phyloP scores from a whole-genome alignment of 805 yeast species.

The Candida sithepensis region DNA sequence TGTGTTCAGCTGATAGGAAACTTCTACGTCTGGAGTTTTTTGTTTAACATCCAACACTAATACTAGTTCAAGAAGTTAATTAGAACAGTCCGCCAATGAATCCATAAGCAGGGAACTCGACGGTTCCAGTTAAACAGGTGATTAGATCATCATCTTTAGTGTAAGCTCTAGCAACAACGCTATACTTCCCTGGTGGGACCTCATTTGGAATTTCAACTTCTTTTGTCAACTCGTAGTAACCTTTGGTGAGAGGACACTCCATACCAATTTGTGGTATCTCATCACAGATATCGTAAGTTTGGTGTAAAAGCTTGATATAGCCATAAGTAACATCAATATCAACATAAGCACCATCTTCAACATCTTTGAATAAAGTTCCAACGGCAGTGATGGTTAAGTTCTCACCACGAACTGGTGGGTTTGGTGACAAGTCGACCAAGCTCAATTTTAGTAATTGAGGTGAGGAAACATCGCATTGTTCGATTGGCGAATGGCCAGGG shows the following conservation, averaged over 20 bases:
- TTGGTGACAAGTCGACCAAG: slow-evolving; percentile 64
- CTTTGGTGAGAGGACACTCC: slow-evolving; percentile 77
- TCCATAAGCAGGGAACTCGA: slow-evolving; percentile 44
- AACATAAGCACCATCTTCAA: slow-evolving; percentile 87
- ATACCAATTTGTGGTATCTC: slow-evolving; percentile 78
- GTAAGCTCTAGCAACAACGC: slow-evolving; percentile 85
- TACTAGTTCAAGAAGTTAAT: not conserved
- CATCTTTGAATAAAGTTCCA: slow-evolving; percentile 53
- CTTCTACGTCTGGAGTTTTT: no score
- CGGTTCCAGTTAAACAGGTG: slow-evolving; percentile 77
- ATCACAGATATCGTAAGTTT: slow-evolving; percentile 92
- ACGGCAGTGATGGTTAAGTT: slow-evolving; percentile 76
- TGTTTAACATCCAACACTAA: no score
- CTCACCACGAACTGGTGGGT: slow-evolving; percentile 85
- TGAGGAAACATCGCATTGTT: slow-evolving; percentile 64
- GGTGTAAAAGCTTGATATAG: slow-evolving; percentile 80
- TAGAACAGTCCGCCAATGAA: not conserved
- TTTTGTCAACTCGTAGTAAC: slow-evolving; percentile 63
- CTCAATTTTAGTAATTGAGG: slow-evolving; percentile 64
- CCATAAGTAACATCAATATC: slow-evolving; percentile 94
- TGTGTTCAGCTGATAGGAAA: no score
- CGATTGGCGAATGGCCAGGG: slow-evolving; percentile 87
- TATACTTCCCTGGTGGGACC: slow-evolving; percentile 93
- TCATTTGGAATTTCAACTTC: slow-evolving; percentile 81
- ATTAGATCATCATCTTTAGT: slow-evolving; percentile 77